Conservation (phyloP, 2,329 filamentous ascomycete genomes). For the Cercospora nicotianae region DNA sequence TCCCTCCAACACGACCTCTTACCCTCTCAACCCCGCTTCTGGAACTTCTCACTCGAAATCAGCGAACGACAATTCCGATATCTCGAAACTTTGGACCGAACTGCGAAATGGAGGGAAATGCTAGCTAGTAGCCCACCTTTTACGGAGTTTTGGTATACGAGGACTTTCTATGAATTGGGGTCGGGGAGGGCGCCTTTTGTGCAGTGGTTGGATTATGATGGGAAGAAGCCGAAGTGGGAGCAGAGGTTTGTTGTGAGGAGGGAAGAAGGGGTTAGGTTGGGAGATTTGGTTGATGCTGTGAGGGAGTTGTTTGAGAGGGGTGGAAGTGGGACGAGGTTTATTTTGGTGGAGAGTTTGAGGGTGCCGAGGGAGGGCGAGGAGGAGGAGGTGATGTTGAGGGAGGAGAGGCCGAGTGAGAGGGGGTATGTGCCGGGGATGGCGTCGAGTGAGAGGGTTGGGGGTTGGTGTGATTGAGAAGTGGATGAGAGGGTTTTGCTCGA, state of each 20-base stretch:
- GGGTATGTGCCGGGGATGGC: constrained; percentile 17
- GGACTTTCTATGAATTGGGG: constrained; percentile 30
- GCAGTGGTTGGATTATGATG: constrained; percentile 28
- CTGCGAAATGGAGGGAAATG: constrained; percentile 24
- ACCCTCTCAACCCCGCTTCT: constrained; percentile 19
- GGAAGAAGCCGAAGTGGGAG: constrained; percentile 20
- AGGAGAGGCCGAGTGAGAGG: constrained; percentile 21
- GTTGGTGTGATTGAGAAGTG: not conserved
- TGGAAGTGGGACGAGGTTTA: constrained; percentile 22
- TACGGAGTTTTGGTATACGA: constrained; percentile 26
- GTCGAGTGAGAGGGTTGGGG: constrained; percentile 13
- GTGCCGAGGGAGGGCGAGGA: not conserved
- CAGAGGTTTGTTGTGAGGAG: constrained; percentile 19
- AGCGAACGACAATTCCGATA: constrained; percentile 20
- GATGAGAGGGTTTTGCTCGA: not conserved
- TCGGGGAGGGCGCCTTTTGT: constrained; percentile 30
- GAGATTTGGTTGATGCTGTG: constrained; percentile 26
- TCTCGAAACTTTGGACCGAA: not conserved
- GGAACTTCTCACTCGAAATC: constrained; percentile 30
- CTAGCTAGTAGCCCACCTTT: constrained; percentile 25
- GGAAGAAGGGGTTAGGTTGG: constrained; percentile 23
- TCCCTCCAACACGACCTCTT: constrained; percentile 15
- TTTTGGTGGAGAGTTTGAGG: constrained; percentile 29
- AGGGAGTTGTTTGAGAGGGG: constrained; percentile 32
- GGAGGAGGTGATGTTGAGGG: not conserved